Evolutionary conservation across 768 basidiomycete genomes (phyloP).

Genomic region (Terana coerulea): DNA sequence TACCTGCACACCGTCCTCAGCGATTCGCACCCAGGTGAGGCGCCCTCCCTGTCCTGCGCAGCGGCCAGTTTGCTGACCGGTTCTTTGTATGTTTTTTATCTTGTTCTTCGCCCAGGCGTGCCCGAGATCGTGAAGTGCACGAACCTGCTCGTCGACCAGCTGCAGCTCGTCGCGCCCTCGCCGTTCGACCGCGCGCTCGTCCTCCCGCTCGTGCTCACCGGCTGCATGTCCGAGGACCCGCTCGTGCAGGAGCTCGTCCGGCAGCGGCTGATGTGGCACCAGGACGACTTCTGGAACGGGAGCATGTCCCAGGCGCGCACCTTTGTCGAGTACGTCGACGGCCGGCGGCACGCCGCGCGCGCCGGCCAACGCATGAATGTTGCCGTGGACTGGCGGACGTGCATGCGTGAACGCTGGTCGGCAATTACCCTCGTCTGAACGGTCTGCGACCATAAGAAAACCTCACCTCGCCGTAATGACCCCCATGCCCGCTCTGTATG

Average conservation of each 20-base stretch:
- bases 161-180: constrained; percentile 53
- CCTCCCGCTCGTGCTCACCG: constrained; percentile 73
- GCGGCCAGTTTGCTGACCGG: no score
- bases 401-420: constrained; percentile 21
- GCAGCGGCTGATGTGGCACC: constrained; percentile 18
- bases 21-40: constrained; percentile 64
- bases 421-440: not conserved
- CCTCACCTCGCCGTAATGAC: not conserved
- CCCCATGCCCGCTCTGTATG: not conserved
- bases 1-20: constrained; percentile 72
- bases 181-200: constrained; percentile 63
- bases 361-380: constrained; percentile 4
- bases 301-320: constrained; percentile 21
- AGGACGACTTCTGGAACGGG: constrained; percentile 22
- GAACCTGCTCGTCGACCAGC: constrained; percentile 46
- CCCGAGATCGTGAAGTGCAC: constrained; percentile 65
- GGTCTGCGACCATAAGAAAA: not conserved
- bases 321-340: constrained; percentile 23
- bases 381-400: constrained; percentile 25
- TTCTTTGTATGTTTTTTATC: constrained; percentile 4
- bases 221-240: constrained; percentile 66
- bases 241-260: constrained; percentile 40
- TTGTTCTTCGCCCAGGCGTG: constrained; percentile 44
- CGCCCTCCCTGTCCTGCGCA: constrained; percentile 9
- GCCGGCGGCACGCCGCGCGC: constrained; percentile 13